Conservation (phyloP, 169 alveolate species). For the Plasmodium vinckei region DNA sequence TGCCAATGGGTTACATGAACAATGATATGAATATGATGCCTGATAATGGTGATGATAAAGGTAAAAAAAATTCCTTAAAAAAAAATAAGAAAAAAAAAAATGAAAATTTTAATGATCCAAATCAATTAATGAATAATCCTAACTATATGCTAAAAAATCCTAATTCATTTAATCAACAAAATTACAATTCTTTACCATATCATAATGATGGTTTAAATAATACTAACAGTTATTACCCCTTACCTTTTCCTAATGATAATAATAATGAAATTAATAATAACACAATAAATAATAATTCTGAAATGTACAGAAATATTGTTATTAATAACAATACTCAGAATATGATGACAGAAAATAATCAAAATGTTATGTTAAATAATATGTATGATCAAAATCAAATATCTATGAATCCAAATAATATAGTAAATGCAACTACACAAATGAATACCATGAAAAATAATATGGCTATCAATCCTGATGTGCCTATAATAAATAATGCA, state of each 20-base stretch:
- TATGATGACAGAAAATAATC: too few species aligned
- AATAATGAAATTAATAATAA: too few species aligned
- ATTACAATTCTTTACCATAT: not conserved
- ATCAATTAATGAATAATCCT: not conserved
- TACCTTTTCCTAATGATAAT: not conserved
- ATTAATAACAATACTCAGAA: too few species aligned
- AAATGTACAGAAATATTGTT: too few species aligned
- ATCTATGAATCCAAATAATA: too few species aligned
- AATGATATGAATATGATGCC: not conserved
- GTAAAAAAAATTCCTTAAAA: not conserved
- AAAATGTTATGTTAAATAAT: too few species aligned
- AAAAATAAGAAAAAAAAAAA: slow-evolving; percentile 5
- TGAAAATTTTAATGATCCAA: not conserved
- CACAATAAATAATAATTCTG: too few species aligned
- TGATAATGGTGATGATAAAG: not conserved
- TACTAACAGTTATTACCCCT: not conserved
- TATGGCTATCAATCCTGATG: not conserved
- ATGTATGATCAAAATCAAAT: too few species aligned
- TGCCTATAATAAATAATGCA: not conserved
- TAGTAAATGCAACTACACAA: too few species aligned
- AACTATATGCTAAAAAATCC: slow-evolving; percentile 2
- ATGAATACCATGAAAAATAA: not conserved
- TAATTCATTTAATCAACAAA: not conserved
- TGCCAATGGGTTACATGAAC: too few species aligned
- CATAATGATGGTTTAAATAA: not conserved